Base-by-base conservation (phyloP, 805 yeast genomes). In the Candida morakotiae region DNA sequence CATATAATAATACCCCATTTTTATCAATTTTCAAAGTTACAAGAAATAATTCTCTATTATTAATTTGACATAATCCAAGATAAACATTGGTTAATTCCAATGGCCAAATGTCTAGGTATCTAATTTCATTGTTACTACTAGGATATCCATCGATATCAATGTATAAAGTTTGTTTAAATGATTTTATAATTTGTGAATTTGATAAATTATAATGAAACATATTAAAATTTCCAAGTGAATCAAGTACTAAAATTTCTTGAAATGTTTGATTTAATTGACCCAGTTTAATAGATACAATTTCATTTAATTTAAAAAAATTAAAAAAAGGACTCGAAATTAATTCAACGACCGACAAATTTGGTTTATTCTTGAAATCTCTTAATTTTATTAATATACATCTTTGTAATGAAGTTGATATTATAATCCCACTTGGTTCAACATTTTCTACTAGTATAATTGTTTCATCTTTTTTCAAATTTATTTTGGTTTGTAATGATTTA, bases 351-450 rank as follows among this genome's bases (percentile, higher is more conserved):
- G 61, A 56, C 41, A 74, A 49, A 10, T 52, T 51, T 1, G 85
- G 79, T 48, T 77, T 81, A 22, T 94, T 91, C 24, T 75, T 67
- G 32, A 75, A 67, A 55, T 87, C 93, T 43, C 83, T 73, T 22
- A 88, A 62, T 0, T 81, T 66, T 2, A 87, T 51, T 29, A 85
- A 64, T 5, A 81, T 55, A 29, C 82, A 75, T 42, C 89, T 67
- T 17, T 87, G 87, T 43, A 74, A 63, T 3, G 84, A 75, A 0
- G 96, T 87, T 6, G 87, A 75, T 7, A 83, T 51, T 0, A 82
- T 67, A 4, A 87, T 65, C 2, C 96, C 96, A 1, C 83, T 77
- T 0, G 93, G 89, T 45, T 80, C 87, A 9, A 82, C 69, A 42
- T 74, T 74, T 38, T 77, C 75, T 1, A 82, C 71, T 26, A 68